Base-by-base conservation (phyloP, 345 rosid genomes). In the Sonneratia alba region DNA sequence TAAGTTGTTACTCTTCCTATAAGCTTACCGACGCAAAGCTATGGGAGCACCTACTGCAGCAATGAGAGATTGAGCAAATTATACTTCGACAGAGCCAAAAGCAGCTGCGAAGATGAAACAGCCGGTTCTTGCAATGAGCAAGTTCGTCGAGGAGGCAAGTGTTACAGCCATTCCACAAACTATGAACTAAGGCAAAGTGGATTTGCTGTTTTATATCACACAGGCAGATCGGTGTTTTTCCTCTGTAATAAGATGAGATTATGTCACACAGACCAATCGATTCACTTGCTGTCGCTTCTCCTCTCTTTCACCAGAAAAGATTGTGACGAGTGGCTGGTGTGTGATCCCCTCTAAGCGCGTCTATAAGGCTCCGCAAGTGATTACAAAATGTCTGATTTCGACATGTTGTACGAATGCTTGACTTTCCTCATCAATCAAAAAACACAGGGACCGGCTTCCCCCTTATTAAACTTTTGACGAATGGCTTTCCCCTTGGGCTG, bases 91-190 rank as follows among this genome's bases (percentile, higher is more conserved):
- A 22, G 22, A 59, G 64, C 64, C 32, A 59, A 59, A 19, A 59
- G 64, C 64, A 59, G 36, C 64, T 59, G 64, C 97, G 68, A 91
- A 83, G 74, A 56, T 87, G 5, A 94, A 81, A 76, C 97, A 87
- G 82, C 83, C 98, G 21, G 96, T 90, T 82, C 97, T 88, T 70
- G 98, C 96, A 36, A 96, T 83, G 24, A 83, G 47, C 36, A 90
- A 87, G 83, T 91, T 90, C 70, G 97, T 88, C 7, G 98, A 91
- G 73, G 97, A 93, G 32, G 32, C 32, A 81, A 94, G 96, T 70
- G 91, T 86, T 83, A 91, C 84, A 75, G 82, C 85, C 98, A 94
- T 94, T 77, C 98, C 98, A 97, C 98, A 94, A 82, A 94, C 66
- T 97, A 94, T 37, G 98, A 94, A 36, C 98, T 97, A 74, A 94